Evolutionary conservation across 768 basidiomycete species (phyloP), one percentile per base, ranked within the genome.

Genomic region (Tricholoma sp.): DNA sequence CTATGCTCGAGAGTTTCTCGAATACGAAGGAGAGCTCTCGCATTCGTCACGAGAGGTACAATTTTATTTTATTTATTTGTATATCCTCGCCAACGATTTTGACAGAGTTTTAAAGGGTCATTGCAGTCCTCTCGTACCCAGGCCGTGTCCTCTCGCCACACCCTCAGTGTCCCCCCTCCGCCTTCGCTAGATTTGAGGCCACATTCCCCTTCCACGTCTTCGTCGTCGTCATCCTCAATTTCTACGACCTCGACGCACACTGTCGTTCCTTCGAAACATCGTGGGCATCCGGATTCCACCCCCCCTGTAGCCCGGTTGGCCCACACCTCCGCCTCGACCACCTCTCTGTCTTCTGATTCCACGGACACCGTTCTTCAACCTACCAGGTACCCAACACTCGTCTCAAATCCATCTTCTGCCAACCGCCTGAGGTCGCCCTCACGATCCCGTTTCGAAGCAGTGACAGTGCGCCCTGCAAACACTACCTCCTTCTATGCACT

Each of bases 221-320:
- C 83, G 3, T 79, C 83, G 0, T 88, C 88, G 0, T 83, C 83
- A 0, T 86, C 89, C 0, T 86, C 87, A 3, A 72, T 85, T 29
- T 89, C 88, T 0, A 88, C 86, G 7, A 77, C 81, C 2, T 90
- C 88, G 0, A 88, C 85, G 22, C 86, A 85, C 60, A 91, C 89
- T 4, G 77, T 84, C 2, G 83, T 87, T 19, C 88, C 88, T 14
- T 37, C 76, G 73, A 12, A 72, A 1, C 63, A 63, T 3, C 65
- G 66, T 14, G 64, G 63, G 22, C 51, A 62, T 1, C 34, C 69
- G 67, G 19, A 63, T 57, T 32, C 69, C 58, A 55, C 61, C 57
- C 59, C 66, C 61, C 57, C 66, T 32, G 53, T 71, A 41, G 65
- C 70, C 11, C 57, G 65, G 10, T 52, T 69, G 7, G 55, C 67